A percentile compares a stretch with the other conserved stretches of the same genome.
These are phyloP conservation scores for Stylosanthes scabra DNA, from an alignment of 331 rosid genomes.

Conservation along the genomic window DNA sequence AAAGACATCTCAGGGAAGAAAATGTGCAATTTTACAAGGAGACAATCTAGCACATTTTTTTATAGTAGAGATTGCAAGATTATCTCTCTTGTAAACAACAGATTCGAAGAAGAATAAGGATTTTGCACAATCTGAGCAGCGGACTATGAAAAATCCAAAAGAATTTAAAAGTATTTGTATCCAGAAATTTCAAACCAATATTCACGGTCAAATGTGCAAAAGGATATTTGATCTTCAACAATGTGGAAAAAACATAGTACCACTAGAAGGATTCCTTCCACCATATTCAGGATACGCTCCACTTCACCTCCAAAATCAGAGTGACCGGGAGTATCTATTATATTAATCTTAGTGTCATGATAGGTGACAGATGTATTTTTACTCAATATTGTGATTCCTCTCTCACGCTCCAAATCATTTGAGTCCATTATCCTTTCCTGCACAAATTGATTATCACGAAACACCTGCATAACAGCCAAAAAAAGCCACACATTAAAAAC, in stretches of 20 bases:
- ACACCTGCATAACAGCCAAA: slow-evolving; percentile 64
- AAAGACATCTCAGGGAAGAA: slow-evolving; percentile 10
- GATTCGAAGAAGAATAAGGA: background rate
- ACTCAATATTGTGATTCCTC: slow-evolving; percentile 94
- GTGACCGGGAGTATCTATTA: slow-evolving; percentile 98
- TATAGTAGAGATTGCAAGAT: slow-evolving; percentile 20
- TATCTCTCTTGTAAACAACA: slow-evolving; percentile 3
- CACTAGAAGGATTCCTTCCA: slow-evolving; percentile 99
- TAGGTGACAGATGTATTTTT: slow-evolving; percentile 92
- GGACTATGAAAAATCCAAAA: slow-evolving; percentile 13
- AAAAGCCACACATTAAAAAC: slow-evolving; percentile 28
- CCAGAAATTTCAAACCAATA: slow-evolving; percentile 15
- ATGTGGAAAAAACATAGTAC: slow-evolving; percentile 49
- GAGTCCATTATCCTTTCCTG: slow-evolving; percentile 99
- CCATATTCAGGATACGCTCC: slow-evolving; percentile 97
- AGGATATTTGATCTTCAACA: slow-evolving; percentile 28
- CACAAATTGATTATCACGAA: slow-evolving; percentile 92
- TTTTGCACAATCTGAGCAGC: slow-evolving; percentile 12
- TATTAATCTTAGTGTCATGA: slow-evolving; percentile 87
- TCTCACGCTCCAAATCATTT: slow-evolving; percentile 96
- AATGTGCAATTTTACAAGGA: slow-evolving; percentile 10
- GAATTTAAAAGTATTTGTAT: background rate
- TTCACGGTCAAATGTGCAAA: slow-evolving; percentile 23
- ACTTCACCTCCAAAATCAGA: slow-evolving; percentile 99
- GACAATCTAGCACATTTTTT: slow-evolving; percentile 10